phyloP scores from a whole-genome alignment of 2,329 filamentous ascomycete genomes.

The Pestalotiopsis sp. region DNA sequence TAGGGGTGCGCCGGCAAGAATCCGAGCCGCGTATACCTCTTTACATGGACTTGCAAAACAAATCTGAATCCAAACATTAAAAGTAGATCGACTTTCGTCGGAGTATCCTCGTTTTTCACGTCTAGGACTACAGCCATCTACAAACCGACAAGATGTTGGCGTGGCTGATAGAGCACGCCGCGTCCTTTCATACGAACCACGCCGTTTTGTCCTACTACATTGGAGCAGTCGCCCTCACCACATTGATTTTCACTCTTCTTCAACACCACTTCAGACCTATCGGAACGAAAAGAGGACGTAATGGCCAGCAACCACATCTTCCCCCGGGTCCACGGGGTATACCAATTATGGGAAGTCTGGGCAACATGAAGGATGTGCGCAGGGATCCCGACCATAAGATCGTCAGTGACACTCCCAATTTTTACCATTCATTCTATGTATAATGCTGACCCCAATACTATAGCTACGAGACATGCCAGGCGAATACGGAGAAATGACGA shows the following conservation, averaged over 20 bases:
- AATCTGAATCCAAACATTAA: neutral
- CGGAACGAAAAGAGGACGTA: neutral
- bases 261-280: neutral
- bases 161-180: neutral
- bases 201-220: neutral
- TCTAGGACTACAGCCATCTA: neutral
- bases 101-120: neutral
- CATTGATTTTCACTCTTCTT: neutral
- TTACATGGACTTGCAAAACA: neutral
- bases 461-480: neutral
- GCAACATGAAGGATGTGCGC: neutral
- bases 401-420: neutral
- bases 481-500: conserved; percentile 22
- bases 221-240: neutral
- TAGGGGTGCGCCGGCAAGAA: no score
- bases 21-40: no score
- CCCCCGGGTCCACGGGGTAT: neutral
- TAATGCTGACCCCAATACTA: neutral
- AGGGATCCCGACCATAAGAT: neutral
- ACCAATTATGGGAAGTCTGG: neutral
- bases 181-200: neutral
- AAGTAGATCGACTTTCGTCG: neutral
- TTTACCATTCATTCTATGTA: neutral
- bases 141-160: neutral
- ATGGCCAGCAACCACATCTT: neutral